Evolutionary conservation across 768 basidiomycete species (phyloP).

Genomic region (Boletellus ananas): DNA sequence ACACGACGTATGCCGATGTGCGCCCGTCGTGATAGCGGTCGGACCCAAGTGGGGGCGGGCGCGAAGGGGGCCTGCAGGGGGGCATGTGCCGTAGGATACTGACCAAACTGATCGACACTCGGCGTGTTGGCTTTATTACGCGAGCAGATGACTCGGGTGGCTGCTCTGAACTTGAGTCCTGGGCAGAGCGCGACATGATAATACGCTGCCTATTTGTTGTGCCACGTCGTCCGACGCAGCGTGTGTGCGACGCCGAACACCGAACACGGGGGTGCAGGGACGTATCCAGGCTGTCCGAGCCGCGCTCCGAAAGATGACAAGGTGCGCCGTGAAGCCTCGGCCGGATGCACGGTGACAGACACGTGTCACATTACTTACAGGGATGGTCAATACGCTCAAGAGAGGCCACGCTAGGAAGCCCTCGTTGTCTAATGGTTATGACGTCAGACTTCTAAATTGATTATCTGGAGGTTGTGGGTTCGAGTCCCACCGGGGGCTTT

Average conservation of each 20-base stretch:
- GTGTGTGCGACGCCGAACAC: no score
- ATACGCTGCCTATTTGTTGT: no score
- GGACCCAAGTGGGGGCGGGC: not conserved
- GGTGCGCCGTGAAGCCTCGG: no score
- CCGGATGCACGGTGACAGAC: no score
- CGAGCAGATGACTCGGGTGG: not conserved
- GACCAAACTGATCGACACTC: not conserved
- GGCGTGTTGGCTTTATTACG: not conserved
- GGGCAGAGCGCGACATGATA: not conserved
- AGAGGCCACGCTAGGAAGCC: slow-evolving; percentile 33
- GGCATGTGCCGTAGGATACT: not conserved
- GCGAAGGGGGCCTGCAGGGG: not conserved
- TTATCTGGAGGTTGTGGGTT: slow-evolving; percentile 85
- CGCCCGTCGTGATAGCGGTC: slow-evolving; percentile 10
- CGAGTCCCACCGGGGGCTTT: slow-evolving; percentile 79
- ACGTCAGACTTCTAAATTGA: slow-evolving; percentile 87
- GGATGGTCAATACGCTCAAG: not conserved
- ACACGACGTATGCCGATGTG: not conserved
- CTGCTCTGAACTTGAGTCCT: not conserved
- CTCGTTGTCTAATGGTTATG: slow-evolving; percentile 89
- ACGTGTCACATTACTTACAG: no score
- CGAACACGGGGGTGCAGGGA: no score
- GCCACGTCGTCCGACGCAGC: no score
- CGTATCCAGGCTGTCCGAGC: no score
- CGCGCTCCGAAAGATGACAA: no score